Conservation (phyloP, 768 basidiomycete genomes). For the Trametes sanguinea region DNA sequence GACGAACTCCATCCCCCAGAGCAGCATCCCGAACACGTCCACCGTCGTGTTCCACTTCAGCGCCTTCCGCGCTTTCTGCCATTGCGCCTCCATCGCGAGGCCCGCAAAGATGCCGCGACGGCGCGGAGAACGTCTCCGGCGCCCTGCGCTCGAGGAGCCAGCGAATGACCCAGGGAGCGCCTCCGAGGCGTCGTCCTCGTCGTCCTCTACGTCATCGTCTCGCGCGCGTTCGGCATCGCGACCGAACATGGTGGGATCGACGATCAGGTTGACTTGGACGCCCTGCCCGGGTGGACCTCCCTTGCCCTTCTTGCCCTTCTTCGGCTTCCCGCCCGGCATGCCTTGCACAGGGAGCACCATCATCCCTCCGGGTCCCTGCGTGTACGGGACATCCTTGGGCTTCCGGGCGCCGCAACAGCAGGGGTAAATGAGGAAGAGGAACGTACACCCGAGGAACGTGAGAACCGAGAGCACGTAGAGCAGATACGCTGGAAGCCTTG, state of each 20-base stretch:
- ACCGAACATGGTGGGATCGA: conserved; percentile 62
- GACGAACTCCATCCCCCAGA: conserved; percentile 63
- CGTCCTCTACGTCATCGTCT: conserved; percentile 41
- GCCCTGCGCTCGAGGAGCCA: conserved; percentile 22
- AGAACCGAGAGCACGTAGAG: conserved; percentile 60
- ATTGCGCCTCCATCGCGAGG: conserved; percentile 63
- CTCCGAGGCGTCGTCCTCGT: conserved; percentile 44
- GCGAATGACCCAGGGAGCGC: conserved; percentile 33
- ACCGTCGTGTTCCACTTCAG: conserved; percentile 53
- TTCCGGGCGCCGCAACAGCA: conserved; percentile 49
- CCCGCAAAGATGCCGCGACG: conserved; percentile 57
- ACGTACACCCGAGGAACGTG: conserved; percentile 52
- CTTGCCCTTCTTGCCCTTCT: conserved; percentile 42
- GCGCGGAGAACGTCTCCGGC: conserved; percentile 39
- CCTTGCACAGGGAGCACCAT: conserved; percentile 67
- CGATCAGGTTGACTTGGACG: conserved; percentile 74
- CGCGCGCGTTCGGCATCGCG: conserved; percentile 31
- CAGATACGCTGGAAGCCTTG: conserved; percentile 52
- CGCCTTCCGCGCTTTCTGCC: conserved; percentile 57
- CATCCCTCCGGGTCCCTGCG: conserved; percentile 41
- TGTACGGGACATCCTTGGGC: conserved; percentile 22
- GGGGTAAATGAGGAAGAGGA: conserved; percentile 59
- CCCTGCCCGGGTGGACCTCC: conserved; percentile 34
- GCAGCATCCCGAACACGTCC: conserved; percentile 47
- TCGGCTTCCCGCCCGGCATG: conserved; percentile 46